phyloP scores from a whole-genome alignment of 352 stramenopile genomes.

The Pythium sp. region DNA sequence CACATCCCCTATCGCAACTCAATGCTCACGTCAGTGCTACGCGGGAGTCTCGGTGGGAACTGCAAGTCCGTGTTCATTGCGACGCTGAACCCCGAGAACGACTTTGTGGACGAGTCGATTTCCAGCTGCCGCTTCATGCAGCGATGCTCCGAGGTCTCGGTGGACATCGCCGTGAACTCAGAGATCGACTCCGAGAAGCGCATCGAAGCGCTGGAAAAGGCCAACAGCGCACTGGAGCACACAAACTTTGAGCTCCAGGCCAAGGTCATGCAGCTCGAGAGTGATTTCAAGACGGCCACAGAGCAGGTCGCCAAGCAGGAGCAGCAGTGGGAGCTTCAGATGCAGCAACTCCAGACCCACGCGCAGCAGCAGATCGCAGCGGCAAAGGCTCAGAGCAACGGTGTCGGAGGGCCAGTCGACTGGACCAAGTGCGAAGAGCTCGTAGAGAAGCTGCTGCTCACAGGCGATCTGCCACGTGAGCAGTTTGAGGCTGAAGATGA shows the following conservation, averaged over 20 bases:
- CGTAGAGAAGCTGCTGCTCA: constrained; percentile 47
- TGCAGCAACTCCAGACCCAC: constrained; percentile 29
- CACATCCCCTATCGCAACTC: constrained; percentile 96
- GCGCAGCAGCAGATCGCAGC: constrained; percentile 27
- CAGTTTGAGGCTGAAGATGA: constrained; percentile 15
- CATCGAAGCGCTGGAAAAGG: constrained; percentile 46
- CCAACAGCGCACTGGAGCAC: constrained; percentile 43
- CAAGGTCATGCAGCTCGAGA: constrained; percentile 43
- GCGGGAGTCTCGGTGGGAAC: constrained; percentile 94
- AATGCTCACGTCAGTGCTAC: constrained; percentile 95
- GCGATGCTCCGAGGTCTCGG: constrained; percentile 79
- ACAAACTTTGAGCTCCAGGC: constrained; percentile 44
- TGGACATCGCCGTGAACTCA: constrained; percentile 65
- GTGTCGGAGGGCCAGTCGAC: constrained; percentile 24
- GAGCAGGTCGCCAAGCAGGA: constrained; percentile 35
- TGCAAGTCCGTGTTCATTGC: constrained; percentile 97
- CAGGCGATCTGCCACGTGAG: constrained; percentile 43
- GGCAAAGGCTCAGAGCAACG: constrained; percentile 17
- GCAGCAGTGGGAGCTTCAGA: constrained; percentile 29
- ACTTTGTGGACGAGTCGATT: constrained; percentile 90
- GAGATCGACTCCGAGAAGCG: constrained; percentile 69
- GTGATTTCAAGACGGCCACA: constrained; percentile 31
- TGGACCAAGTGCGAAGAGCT: constrained; percentile 60
- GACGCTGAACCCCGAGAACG: constrained; percentile 90
- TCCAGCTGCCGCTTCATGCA: constrained; percentile 96